Conservation (phyloP, 495 filamentous ascomycete genomes). For the Aspergillus sclerotiicarbonarius region DNA sequence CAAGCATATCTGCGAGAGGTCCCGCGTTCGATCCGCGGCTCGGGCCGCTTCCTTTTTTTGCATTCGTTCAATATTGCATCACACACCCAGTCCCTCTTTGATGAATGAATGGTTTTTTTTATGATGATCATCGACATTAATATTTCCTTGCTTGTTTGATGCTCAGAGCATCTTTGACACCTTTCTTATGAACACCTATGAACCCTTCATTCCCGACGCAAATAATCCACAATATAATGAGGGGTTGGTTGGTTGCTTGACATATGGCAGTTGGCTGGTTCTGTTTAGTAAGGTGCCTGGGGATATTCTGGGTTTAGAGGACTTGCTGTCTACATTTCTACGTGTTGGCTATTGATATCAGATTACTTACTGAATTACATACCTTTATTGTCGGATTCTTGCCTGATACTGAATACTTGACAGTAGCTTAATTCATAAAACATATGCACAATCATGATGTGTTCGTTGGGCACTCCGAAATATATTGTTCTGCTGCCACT, state of each 20-base stretch:
- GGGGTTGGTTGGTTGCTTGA: neutral
- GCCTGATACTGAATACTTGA: no score
- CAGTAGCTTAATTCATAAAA: no score
- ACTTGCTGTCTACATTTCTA: neutral
- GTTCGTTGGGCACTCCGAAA: no score
- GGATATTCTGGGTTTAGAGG: neutral
- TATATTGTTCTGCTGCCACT: no score
- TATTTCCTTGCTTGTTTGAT: no score
- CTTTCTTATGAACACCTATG: neutral
- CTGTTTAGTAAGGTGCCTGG: neutral
- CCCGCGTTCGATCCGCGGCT: slow-evolving; percentile 44
- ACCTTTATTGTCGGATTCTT: neutral
- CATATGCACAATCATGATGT: no score
- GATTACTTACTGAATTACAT: neutral
- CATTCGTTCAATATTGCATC: no score
- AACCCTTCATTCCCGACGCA: neutral
- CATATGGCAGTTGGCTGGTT: neutral
- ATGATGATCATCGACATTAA: no score
- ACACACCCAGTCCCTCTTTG: neutral
- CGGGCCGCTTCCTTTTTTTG: slow-evolving; percentile 26
- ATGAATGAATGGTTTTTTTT: neutral
- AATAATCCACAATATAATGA: neutral
- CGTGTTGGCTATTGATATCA: neutral
- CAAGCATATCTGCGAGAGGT: slow-evolving; percentile 37
- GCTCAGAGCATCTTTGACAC: neutral